Base-by-base conservation (phyloP, 331 rosid genomes). In the Quercus phellos region DNA sequence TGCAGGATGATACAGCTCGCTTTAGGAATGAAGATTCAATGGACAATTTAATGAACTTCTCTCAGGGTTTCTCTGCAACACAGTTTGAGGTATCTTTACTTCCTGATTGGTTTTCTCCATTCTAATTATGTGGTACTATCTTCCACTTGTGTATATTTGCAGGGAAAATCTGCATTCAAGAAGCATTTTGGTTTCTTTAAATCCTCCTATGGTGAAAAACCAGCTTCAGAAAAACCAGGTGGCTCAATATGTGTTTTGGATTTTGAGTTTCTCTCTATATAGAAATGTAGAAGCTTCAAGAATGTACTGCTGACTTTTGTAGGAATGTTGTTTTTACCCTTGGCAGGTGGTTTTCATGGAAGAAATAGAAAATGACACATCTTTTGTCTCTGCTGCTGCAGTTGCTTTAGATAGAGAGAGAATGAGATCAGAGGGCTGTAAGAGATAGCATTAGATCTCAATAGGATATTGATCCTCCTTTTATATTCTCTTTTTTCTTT, bases 41-140 rank as follows among this genome's bases (percentile, higher is more conserved):
- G 90, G 87, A 87, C 63, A 83, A 85, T 35, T 82, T 84, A 55
- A 4, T 74, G 72, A 89, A 80, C 58, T 81, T 75, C 78, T 85
- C 97, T 66, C 93, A 84, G 66, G 85, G 88, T 74, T 88, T 84
- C 74, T 89, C 94, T 76, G 93, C 92, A 50, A 83, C 93, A 54
- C 85, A 86, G 74, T 80, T 54, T 72, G 85, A 83, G 96, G 97
- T 94, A 50, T 38, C 14, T 54, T n/a, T 4, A 75, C 58, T 58
- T 56, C 26, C 18, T 29, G 16, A 9, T 58, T 22, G 11, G 22
- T 26, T 50, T 43, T 8, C 4, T 5, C 30, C 7, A n/a, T 21
- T 42, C 6, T 19, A 63, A 2, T 64, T 55, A 17, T 26, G 13
- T n/a, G 1, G 7, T 72, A 55, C 55, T 70, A 55, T 55, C 74